These are phyloP conservation scores for Aspergillus transmontanensis DNA, from an alignment of 2,329 filamentous ascomycete species.

Conservation along the genomic window DNA sequence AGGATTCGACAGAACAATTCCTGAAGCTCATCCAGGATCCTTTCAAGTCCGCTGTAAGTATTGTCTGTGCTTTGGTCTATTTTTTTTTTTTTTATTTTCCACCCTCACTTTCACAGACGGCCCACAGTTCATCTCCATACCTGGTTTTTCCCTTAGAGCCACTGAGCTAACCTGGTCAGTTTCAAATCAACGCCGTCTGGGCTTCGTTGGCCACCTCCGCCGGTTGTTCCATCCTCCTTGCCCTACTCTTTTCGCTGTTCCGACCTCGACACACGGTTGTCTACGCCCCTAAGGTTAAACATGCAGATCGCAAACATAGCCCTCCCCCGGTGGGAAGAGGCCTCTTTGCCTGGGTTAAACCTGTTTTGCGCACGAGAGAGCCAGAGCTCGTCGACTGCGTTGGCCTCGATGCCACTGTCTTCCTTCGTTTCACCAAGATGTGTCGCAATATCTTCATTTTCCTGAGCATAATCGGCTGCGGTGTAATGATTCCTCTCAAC, in stretches of 20 bases:
- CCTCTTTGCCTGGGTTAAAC: conserved; percentile 83
- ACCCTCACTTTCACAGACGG: neutral
- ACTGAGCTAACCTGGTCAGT: conserved; percentile 40
- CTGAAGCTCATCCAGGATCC: conserved; percentile 49
- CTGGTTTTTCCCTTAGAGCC: neutral
- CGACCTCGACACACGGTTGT: conserved; percentile 90
- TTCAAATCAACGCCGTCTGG: conserved; percentile 66
- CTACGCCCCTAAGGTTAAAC: conserved; percentile 90
- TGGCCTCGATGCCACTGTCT: conserved; percentile 88
- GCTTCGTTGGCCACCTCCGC: conserved; percentile 81
- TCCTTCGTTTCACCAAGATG: conserved; percentile 87
- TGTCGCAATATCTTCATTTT: conserved; percentile 84
- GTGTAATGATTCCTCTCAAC: conserved; percentile 81
- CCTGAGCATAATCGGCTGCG: conserved; percentile 71
- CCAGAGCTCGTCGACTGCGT: conserved; percentile 75
- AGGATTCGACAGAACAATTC: conserved; percentile 39
- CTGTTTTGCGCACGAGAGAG: conserved; percentile 78
- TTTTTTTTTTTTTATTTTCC: neutral
- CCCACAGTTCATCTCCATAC: neutral
- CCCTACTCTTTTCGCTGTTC: conserved; percentile 81
- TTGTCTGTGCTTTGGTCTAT: neutral
- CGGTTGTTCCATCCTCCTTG: conserved; percentile 71
- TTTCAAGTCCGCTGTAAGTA: conserved; percentile 46
- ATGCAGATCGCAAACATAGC: conserved; percentile 86
- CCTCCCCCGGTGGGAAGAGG: conserved; percentile 84